Evolutionary conservation across 306 rosid species (phyloP).

Genomic region (Hippophae rhamnoides): DNA sequence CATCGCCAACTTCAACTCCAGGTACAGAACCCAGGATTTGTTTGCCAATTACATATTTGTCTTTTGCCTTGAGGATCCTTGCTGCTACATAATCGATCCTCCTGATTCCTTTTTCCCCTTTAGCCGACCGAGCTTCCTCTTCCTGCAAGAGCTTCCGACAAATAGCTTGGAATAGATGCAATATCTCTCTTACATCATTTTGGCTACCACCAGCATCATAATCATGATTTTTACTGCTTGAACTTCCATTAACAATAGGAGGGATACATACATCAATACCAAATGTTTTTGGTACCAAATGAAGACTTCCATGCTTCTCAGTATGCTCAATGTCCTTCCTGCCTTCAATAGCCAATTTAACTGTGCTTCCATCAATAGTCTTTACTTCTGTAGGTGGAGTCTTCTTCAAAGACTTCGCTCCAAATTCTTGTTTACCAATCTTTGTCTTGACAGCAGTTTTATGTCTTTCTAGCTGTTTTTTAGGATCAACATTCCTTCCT

Average conservation of each 20-base stretch:
- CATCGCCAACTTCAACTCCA: constrained; percentile 92
- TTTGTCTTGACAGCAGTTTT: constrained; percentile 32
- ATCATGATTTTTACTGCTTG: constrained; percentile 18
- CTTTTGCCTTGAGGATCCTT: constrained; percentile 45
- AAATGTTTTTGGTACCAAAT: constrained; percentile 17
- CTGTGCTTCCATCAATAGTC: constrained; percentile 19
- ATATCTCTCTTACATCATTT: constrained; percentile 55
- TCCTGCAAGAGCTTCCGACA: constrained; percentile 69
- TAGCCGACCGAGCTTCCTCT: constrained; percentile 43
- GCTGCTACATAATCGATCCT: constrained; percentile 59
- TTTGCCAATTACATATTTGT: constrained; percentile 49
- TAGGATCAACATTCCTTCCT: constrained; percentile 28
- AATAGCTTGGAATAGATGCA: constrained; percentile 66
- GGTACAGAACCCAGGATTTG: constrained; percentile 70
- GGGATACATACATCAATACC: constrained; percentile 28
- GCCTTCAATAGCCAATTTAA: constrained; percentile 33
- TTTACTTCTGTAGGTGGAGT: constrained; percentile 6
- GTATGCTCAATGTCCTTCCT: constrained; percentile 17
- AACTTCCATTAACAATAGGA: constrained; percentile 35
- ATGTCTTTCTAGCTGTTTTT: constrained; percentile 17
- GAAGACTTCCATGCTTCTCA: constrained; percentile 14
- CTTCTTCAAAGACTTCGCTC: constrained; percentile 31
- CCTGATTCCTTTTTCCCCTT: constrained; percentile 1
- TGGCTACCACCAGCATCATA: constrained; percentile 38
- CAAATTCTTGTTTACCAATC: constrained; percentile 14